These are phyloP conservation scores for Kalanchoe fedtschenkoi DNA, from an alignment of 164 flowering plant genomes.

Conservation along the genomic window DNA sequence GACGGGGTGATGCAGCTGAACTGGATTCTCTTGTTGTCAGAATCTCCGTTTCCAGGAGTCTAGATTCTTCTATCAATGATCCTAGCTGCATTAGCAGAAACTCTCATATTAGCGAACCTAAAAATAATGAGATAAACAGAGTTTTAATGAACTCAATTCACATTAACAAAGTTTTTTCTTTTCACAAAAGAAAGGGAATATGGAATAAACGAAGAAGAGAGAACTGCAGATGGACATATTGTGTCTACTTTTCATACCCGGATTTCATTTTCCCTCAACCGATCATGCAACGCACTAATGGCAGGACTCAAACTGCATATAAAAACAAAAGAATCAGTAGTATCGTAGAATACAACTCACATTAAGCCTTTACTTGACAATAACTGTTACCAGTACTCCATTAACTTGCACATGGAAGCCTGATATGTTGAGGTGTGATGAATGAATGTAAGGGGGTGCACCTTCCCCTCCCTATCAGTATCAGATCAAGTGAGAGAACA, in stretches of 20 bases:
- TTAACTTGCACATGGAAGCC: conserved; percentile 94
- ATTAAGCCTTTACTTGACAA: background rate
- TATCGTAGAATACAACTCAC: background rate
- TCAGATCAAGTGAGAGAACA: conserved; percentile 1
- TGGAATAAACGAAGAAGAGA: background rate
- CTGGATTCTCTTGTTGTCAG: conserved; percentile 34
- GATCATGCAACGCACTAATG: conserved; percentile 67
- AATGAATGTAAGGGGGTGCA: conserved; percentile 79
- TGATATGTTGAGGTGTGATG: conserved; percentile 95
- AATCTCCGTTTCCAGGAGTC: conserved; percentile 48
- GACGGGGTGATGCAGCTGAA: conserved; percentile 35
- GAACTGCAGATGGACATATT: background rate
- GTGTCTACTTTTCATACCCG: conserved; percentile 39
- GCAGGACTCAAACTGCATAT: conserved; percentile 85
- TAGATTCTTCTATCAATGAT: conserved; percentile 67
- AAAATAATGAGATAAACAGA: background rate
- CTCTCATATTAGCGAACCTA: background rate
- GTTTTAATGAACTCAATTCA: background rate
- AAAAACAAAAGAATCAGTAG: conserved; percentile 5
- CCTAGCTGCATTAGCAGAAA: conserved; percentile 32
- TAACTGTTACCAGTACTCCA: conserved; percentile 77
- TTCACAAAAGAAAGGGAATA: background rate
- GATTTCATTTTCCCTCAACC: conserved; percentile 68
- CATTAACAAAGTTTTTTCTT: background rate
- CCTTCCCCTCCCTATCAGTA: conserved; percentile 57